Evolutionary conservation across 1,284 basidiomycete species (phyloP).

Genomic region (Mycosarcoma mackinlayi): DNA sequence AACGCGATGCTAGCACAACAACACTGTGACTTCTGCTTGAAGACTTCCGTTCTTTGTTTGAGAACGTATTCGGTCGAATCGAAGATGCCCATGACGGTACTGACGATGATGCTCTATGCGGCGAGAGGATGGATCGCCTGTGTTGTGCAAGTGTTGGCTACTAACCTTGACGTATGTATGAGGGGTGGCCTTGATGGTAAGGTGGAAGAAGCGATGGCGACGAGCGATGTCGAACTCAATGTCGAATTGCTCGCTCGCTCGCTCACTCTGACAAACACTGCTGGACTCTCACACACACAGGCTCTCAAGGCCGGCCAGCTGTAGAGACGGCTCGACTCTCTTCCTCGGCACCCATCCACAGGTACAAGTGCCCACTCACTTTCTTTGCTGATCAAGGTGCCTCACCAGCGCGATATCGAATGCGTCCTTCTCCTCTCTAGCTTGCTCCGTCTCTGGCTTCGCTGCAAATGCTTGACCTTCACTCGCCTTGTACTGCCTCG

Average conservation of each 20-base stretch:
- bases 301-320: too few relatives aligned
- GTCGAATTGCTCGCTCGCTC: constrained; percentile 15
- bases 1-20: too few relatives aligned
- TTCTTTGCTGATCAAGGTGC: too few relatives aligned
- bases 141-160: constrained; percentile 8
- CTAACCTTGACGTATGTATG: constrained; percentile 58
- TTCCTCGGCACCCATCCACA: too few relatives aligned
- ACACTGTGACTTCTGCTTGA: not conserved
- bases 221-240: constrained; percentile 31
- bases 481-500: too few relatives aligned
- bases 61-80: too few relatives aligned
- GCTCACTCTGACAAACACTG: not conserved
- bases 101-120: constrained; percentile 15
- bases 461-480: too few relatives aligned
- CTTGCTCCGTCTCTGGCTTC: not conserved
- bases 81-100: constrained; percentile 3
- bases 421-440: too few relatives aligned
- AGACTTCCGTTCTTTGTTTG: not conserved
- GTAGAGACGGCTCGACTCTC: too few relatives aligned
- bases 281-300: not conserved
- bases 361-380: not conserved
- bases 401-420: too few relatives aligned
- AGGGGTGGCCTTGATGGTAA: constrained; percentile 52
- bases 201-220: constrained; percentile 33
- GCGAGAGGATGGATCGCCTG: not conserved